These are phyloP conservation scores for Aegilops speltoides DNA, from an alignment of 176 grass and related monocot genomes.

Conservation along the genomic window DNA sequence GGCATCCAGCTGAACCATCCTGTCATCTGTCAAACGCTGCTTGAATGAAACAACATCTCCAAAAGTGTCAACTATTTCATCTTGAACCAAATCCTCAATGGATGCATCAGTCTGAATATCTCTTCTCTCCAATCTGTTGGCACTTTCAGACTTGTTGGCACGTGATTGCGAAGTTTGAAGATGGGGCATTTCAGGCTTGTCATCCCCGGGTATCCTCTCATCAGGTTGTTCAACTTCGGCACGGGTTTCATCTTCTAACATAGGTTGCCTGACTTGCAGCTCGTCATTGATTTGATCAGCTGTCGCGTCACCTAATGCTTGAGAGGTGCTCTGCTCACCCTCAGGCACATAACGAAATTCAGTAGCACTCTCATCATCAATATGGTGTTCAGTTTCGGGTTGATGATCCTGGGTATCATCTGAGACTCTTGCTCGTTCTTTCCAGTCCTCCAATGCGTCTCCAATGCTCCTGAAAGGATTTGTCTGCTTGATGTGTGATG, in stretches of 20 bases:
- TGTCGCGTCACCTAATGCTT: constrained; percentile 81
- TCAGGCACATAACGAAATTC: constrained; percentile 78
- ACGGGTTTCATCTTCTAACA: constrained; percentile 57
- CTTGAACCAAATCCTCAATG: constrained; percentile 37
- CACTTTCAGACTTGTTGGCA: constrained; percentile 47
- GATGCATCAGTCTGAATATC: constrained; percentile 41
- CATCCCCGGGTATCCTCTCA: constrained; percentile 32
- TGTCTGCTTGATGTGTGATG: constrained; percentile 52
- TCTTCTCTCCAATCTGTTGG: constrained; percentile 29
- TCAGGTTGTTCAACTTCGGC: constrained; percentile 37
- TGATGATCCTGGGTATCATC: constrained; percentile 68
- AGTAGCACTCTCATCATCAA: constrained; percentile 66
- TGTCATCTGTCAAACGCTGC: constrained; percentile 47
- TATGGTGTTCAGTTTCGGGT: constrained; percentile 46
- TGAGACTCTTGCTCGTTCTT: constrained; percentile 89
- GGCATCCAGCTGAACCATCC: constrained; percentile 27
- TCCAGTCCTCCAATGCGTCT: constrained; percentile 90
- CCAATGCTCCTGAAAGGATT: constrained; percentile 92
- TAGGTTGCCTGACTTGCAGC: constrained; percentile 46
- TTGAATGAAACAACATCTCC: constrained; percentile 67
- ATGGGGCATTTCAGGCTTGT: constrained; percentile 52
- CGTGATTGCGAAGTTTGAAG: constrained; percentile 61
- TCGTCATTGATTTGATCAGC: constrained; percentile 66
- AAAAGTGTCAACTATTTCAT: constrained; percentile 29
- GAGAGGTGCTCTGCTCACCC: constrained; percentile 83